phyloP scores from a whole-genome alignment of 352 stramenopile genomes.

The Pythium rhizo-oryzae region DNA sequence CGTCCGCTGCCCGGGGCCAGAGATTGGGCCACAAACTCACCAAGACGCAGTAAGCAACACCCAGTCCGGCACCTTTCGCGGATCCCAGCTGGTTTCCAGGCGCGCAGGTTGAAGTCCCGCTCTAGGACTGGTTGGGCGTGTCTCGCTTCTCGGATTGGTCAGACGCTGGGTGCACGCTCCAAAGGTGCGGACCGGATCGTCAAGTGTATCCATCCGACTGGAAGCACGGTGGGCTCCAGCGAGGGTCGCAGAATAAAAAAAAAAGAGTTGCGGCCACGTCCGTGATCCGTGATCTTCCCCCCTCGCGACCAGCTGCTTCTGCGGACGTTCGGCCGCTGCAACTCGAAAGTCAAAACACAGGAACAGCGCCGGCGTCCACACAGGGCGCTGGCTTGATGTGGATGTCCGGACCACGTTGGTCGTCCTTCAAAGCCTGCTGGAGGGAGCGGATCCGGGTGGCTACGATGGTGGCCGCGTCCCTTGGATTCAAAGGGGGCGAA shows the following conservation, averaged over 20 bases:
- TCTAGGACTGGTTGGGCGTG: constrained; percentile 1
- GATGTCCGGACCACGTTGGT: constrained; percentile 1
- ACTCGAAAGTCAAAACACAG: neutral
- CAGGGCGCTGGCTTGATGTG: constrained; percentile 9
- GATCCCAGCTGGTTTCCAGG: constrained; percentile 6
- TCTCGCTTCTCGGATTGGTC: neutral
- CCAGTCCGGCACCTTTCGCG: neutral
- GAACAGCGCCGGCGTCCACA: neutral
- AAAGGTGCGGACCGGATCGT: neutral
- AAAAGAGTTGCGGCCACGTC: constrained; percentile 5
- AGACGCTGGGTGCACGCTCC: neutral
- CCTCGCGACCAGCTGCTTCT: constrained; percentile 11
- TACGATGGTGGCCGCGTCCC: neutral
- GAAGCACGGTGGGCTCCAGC: neutral
- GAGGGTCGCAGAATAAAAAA: neutral
- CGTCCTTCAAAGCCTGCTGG: constrained; percentile 1
- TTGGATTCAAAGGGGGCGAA: neutral
- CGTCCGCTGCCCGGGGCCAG: neutral
- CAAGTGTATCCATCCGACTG: neutral
- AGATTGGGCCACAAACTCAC: constrained; percentile 10
- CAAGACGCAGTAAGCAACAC: constrained; percentile 7
- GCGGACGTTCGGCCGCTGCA: neutral
- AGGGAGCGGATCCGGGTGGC: constrained; percentile 9
- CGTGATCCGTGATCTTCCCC: neutral
- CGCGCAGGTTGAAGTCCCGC: constrained; percentile 13